These are phyloP conservation scores for Aspergillus biplanus DNA, from an alignment of 495 filamentous ascomycete genomes.

Conservation along the genomic window DNA sequence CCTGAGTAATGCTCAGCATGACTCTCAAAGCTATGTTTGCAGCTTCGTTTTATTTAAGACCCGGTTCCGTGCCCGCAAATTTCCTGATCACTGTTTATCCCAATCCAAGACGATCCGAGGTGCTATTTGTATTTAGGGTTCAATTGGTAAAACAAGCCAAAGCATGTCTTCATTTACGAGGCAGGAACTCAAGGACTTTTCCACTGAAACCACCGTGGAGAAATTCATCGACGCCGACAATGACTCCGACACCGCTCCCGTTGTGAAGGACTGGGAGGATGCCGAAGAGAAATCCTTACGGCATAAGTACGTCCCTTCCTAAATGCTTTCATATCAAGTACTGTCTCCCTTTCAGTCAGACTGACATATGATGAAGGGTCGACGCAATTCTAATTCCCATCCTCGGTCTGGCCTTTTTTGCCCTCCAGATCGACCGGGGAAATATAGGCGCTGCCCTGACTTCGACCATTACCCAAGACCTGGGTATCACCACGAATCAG, in stretches of 20 bases:
- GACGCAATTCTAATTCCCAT: slow-evolving; percentile 57
- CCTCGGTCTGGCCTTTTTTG: slow-evolving; percentile 60
- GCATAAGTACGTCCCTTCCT: slow-evolving; percentile 31
- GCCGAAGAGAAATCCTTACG: slow-evolving; percentile 32
- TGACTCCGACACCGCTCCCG: not conserved
- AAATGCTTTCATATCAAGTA: not conserved
- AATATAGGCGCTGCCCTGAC: slow-evolving; percentile 56
- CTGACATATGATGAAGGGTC: slow-evolving; percentile 34
- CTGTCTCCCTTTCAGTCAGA: not conserved
- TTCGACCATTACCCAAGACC: slow-evolving; percentile 53
- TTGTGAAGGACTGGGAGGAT: slow-evolving; percentile 40
- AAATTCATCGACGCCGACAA: too few relatives aligned
- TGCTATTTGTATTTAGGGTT: too few relatives aligned
- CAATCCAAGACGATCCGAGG: too few relatives aligned
- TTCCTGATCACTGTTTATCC: too few relatives aligned
- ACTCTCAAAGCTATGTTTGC: too few relatives aligned
- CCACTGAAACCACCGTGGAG: too few relatives aligned
- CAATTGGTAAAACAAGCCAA: too few relatives aligned
- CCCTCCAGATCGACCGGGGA: slow-evolving; percentile 58
- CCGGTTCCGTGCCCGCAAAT: too few relatives aligned
- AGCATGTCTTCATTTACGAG: too few relatives aligned
- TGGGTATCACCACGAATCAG: slow-evolving; percentile 58
- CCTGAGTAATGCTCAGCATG: too few relatives aligned
- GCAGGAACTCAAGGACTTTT: too few relatives aligned
- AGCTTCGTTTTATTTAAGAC: too few relatives aligned